Conservation (phyloP, 441 rosid species). For the Hypseocharis bilobata region DNA sequence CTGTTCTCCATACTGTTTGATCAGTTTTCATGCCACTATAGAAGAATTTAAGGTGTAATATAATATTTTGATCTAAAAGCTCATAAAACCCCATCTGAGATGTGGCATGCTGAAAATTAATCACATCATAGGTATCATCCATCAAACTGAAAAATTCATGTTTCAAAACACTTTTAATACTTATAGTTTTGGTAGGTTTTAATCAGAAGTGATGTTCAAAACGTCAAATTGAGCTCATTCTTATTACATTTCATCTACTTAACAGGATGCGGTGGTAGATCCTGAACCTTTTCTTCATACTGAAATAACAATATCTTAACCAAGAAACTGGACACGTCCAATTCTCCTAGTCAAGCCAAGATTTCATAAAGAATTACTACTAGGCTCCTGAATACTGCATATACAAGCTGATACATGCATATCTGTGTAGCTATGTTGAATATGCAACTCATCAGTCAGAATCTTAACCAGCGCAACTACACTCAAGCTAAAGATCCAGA, state of each 20-base stretch:
- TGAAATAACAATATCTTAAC: neutral
- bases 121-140: neutral
- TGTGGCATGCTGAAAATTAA: neutral
- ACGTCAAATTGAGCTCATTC: neutral
- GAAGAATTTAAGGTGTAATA: neutral
- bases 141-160: neutral
- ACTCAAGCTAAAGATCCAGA: neutral
- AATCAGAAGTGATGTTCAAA: neutral
- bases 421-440: neutral
- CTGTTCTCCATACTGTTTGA: neutral
- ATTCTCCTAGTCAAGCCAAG: neutral
- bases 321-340: neutral
- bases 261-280: too few species aligned
- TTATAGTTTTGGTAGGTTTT: neutral
- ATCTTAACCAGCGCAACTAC: neutral
- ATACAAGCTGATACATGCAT: neutral
- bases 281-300: too few species aligned
- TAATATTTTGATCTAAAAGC: neutral
- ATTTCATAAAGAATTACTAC: neutral
- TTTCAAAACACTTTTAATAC: neutral
- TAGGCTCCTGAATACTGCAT: neutral
- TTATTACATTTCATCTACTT: neutral
- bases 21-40: neutral
- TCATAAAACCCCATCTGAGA: neutral
- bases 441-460: neutral